Conservation (phyloP, 2,329 filamentous ascomycete species). For the Tolypocladium album region DNA sequence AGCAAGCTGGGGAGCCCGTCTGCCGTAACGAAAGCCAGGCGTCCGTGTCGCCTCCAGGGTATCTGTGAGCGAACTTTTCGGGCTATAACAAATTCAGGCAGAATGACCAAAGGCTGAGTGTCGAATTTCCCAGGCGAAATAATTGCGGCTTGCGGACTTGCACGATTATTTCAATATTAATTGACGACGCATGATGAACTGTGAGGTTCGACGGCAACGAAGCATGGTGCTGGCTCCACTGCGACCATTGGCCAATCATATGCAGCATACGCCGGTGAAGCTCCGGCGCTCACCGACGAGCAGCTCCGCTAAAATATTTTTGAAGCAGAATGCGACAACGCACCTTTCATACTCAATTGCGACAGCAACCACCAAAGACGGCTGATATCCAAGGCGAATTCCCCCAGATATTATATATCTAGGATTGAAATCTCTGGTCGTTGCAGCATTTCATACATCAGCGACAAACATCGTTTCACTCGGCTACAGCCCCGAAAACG, state of each 20-base stretch:
- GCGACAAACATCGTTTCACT: not conserved
- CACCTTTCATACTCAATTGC: not conserved
- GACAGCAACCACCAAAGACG: not conserved
- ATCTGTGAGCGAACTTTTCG: not conserved
- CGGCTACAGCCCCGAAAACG: not conserved
- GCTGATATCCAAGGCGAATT: not conserved
- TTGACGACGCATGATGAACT: not conserved
- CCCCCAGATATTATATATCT: not conserved
- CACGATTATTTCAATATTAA: not conserved
- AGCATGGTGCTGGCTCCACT: not conserved
- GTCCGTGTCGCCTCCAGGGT: not conserved
- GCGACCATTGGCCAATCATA: constrained; percentile 5
- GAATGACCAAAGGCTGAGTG: not conserved
- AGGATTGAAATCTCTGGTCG: too few relatives aligned
- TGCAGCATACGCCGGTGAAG: not conserved
- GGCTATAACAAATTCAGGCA: not conserved
- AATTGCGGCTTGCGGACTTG: not conserved
- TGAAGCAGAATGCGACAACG: not conserved
- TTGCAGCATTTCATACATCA: not conserved
- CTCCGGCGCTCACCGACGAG: not conserved
- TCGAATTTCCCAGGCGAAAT: not conserved
- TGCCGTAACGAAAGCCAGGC: not conserved
- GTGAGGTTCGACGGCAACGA: not conserved
- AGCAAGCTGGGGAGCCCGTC: not conserved
- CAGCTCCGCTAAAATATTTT: constrained; percentile 7